Percentiles rank a stretch among this genome's conserved stretches.
Conservation (phyloP, 371 early-diverging fungal genomes). For the Lichtheimia corymbifera region DNA sequence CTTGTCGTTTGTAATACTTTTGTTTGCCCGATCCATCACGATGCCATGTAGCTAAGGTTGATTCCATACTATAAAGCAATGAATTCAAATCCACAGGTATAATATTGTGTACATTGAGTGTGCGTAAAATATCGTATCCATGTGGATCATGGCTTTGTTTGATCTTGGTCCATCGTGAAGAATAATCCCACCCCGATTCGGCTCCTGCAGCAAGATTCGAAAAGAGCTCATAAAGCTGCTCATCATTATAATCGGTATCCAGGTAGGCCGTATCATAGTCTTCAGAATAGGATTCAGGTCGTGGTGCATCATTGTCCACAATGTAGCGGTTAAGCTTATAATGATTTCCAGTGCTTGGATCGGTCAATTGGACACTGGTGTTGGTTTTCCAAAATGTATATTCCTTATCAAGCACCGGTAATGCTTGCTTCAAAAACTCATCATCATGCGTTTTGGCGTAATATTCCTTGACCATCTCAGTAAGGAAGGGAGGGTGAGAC, state of each 20-base stretch:
- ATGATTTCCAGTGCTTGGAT: not conserved
- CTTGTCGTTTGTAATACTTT: constrained; percentile 36
- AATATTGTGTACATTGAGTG: constrained; percentile 61
- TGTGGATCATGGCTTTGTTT: constrained; percentile 20
- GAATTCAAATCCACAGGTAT: constrained; percentile 89
- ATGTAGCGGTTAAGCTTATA: constrained; percentile 58
- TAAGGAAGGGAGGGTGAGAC: constrained; percentile 87
- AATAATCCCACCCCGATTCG: constrained; percentile 93
- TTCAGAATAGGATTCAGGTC: constrained; percentile 80
- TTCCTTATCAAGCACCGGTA: constrained; percentile 66
- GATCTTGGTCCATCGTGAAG: constrained; percentile 67
- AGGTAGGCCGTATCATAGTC: constrained; percentile 66
- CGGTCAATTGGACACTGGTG: constrained; percentile 43
- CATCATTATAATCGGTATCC: constrained; percentile 24
- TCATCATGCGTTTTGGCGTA: constrained; percentile 56
- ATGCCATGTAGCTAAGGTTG: constrained; percentile 57
- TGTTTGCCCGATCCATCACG: constrained; percentile 2
- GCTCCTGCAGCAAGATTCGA: constrained; percentile 80
- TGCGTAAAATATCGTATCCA: constrained; percentile 40
- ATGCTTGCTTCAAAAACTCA: constrained; percentile 44
- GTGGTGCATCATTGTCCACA: constrained; percentile 62
- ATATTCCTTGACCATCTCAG: constrained; percentile 71
- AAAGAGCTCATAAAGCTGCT: constrained; percentile 47
- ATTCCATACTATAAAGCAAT: constrained; percentile 77
- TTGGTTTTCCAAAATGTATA: constrained; percentile 68